phyloP scores from a whole-genome alignment of 2,329 filamentous ascomycete genomes.

The Penicillium polonicum region DNA sequence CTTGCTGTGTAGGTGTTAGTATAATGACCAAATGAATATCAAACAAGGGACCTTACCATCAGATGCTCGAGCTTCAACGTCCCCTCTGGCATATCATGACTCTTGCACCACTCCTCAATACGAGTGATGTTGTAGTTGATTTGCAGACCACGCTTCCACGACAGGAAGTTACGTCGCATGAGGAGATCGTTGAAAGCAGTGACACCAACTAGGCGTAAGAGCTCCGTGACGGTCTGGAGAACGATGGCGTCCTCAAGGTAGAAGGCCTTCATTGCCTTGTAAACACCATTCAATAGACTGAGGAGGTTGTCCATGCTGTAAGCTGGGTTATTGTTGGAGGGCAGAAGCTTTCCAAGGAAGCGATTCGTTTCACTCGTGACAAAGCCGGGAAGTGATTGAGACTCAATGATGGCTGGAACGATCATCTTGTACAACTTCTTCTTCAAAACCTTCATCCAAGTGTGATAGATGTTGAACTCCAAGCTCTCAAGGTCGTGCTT shows the following conservation, averaged over 20 bases:
- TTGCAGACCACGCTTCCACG: conserved; percentile 97
- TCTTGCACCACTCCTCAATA: conserved; percentile 99
- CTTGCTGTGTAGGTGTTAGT: conserved; percentile 62
- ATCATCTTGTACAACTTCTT: conserved; percentile 99
- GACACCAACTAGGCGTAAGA: conserved; percentile 88
- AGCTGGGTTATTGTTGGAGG: conserved; percentile 85
- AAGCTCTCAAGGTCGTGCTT: conserved; percentile 98
- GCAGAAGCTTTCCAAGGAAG: conserved; percentile 94
- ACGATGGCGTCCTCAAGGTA: conserved; percentile 96
- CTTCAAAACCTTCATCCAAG: conserved; percentile 99
- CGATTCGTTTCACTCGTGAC: conserved; percentile 98
- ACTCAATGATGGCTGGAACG: conserved; percentile 98
- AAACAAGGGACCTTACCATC: conserved; percentile 64
- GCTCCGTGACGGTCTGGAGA: conserved; percentile 90
- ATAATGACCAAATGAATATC: neutral
- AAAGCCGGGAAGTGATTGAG: conserved; percentile 94
- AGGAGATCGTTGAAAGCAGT: conserved; percentile 98
- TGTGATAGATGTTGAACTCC: conserved; percentile 99
- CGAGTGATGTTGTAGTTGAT: conserved; percentile 99
- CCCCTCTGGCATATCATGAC: conserved; percentile 98
- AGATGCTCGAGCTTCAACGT: conserved; percentile 96
- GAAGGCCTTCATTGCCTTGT: conserved; percentile 98
- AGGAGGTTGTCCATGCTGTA: conserved; percentile 99
- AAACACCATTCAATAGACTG: conserved; percentile 92
- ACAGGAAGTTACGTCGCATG: conserved; percentile 97